These are phyloP conservation scores for Fomitopsis serialis DNA, from an alignment of 768 basidiomycete species.

Conservation along the genomic window DNA sequence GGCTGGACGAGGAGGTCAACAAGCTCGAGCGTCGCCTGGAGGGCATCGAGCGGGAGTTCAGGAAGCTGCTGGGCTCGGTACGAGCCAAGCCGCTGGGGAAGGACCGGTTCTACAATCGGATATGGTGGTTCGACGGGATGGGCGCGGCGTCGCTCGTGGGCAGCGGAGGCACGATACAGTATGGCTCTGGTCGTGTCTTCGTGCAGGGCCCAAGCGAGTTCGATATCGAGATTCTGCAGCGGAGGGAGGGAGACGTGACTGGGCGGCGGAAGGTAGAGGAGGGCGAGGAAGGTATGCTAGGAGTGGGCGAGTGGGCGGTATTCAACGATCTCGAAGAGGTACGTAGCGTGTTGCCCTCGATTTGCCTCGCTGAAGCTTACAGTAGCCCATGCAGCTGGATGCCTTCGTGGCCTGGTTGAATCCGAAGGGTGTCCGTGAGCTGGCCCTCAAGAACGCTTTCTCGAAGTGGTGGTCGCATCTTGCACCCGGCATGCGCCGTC, in stretches of 20 bases:
- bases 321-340: slow-evolving; percentile 89
- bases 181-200: slow-evolving; percentile 87
- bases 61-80: slow-evolving; percentile 79
- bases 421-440: slow-evolving; percentile 84
- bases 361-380: slow-evolving; percentile 1
- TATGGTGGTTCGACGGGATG: slow-evolving; percentile 99
- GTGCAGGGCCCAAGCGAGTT: slow-evolving; percentile 87
- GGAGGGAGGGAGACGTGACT: slow-evolving; percentile 49
- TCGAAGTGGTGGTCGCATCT: slow-evolving; percentile 85
- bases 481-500: slow-evolving; percentile 71
- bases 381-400: slow-evolving; percentile 53
- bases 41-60: slow-evolving; percentile 89
- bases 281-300: slow-evolving; percentile 68
- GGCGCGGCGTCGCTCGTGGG: slow-evolving; percentile 78
- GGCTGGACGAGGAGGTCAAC: slow-evolving; percentile 84
- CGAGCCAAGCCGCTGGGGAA: slow-evolving; percentile 85
- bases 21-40: slow-evolving; percentile 78
- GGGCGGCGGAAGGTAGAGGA: slow-evolving; percentile 71
- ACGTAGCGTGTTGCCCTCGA: slow-evolving; percentile 16
- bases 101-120: slow-evolving; percentile 90
- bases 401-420: slow-evolving; percentile 88
- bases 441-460: slow-evolving; percentile 69
- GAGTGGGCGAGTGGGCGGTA: slow-evolving; percentile 83
- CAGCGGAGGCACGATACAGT: slow-evolving; percentile 73
- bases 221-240: slow-evolving; percentile 67